These are phyloP conservation scores for Aspergillus ellipticus DNA, from an alignment of 495 filamentous ascomycete genomes.

Conservation along the genomic window DNA sequence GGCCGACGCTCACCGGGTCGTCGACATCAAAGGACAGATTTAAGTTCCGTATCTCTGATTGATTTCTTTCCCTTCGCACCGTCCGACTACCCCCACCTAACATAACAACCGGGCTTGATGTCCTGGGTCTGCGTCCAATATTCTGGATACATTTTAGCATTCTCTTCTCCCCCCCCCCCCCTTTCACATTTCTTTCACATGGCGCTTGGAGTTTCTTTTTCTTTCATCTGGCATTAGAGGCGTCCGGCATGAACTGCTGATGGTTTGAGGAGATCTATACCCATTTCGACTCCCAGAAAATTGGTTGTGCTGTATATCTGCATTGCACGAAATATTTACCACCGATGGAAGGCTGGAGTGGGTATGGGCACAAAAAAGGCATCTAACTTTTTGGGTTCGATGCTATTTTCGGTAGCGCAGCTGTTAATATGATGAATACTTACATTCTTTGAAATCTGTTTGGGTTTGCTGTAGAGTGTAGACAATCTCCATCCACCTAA, in stretches of 20 bases:
- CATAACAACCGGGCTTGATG: no score
- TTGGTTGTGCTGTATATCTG: slow-evolving; percentile 4
- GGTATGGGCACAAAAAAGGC: not conserved
- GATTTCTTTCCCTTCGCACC: slow-evolving; percentile 8
- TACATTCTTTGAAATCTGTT: no score
- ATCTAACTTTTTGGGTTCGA: slow-evolving; percentile 2
- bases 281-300: slow-evolving; percentile 12
- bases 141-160: slow-evolving; percentile 2
- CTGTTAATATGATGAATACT: not conserved
- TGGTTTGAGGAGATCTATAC: slow-evolving; percentile 16
- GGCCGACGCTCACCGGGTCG: slow-evolving; percentile 67
- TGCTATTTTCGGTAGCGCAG: not conserved
- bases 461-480: not conserved
- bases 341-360: not conserved
- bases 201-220: not conserved
- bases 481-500: no score
- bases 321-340: not conserved
- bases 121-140: not conserved
- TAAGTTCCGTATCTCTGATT: slow-evolving; percentile 34
- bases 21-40: slow-evolving; percentile 97
- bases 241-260: slow-evolving; percentile 1
- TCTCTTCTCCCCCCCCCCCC: not conserved
- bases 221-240: not conserved
- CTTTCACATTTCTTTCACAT: not conserved
- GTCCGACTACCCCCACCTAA: slow-evolving; percentile 6